Evolutionary conservation across 495 filamentous ascomycete genomes (phyloP), one percentile per base, ranked within the genome.

Genomic region (Venustampulla echinocandica): DNA sequence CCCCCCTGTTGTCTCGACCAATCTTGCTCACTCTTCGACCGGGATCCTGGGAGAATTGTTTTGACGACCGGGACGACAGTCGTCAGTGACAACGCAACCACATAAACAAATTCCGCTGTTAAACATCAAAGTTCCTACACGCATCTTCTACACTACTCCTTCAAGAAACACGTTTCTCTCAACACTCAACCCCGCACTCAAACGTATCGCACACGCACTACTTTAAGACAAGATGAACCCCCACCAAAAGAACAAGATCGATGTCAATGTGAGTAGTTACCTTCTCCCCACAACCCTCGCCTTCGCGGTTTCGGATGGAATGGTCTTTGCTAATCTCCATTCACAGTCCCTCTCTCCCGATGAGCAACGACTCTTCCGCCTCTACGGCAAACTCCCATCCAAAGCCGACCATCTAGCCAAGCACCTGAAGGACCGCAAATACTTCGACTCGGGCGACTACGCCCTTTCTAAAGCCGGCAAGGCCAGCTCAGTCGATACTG

Each of bases 391-490:
- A 67, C 80, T 95, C 43, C 92, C 92, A 41, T 94, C 78, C 69
- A 92, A 90, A 66, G 90, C 87, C 59, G 92, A 96, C 66, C 80
- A 96, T 45, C 81, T 96, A 50, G 90, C 94, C 74, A 96, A 96
- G 71, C 95, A 97, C 65, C 80, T 98, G 63, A 76, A 61, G 27
- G 58, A 61, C 43, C 90, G 93, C 67, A 98, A 97, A 72, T 98
- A 96, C 70, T 98, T 98, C 66, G 92, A 98, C 74, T 88, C 82
- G 43, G 90, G 90, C 57, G 90, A 97, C 69, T 97, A 97, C 54
- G 93, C 92, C 60, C 84, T 97, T 69, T 90, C 84, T 66, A 97
- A 98, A 74, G 93, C 92, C 36, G 92, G 93, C 64, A 98, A 97
- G 68, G 88, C 88, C 62, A 85, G 89, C 50, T 85, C 92, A 62